A percentile compares a stretch with the other conserved stretches of the same genome.
phyloP scores from a whole-genome alignment of 352 stramenopile genomes.

The Phytophthora kernoviae region DNA sequence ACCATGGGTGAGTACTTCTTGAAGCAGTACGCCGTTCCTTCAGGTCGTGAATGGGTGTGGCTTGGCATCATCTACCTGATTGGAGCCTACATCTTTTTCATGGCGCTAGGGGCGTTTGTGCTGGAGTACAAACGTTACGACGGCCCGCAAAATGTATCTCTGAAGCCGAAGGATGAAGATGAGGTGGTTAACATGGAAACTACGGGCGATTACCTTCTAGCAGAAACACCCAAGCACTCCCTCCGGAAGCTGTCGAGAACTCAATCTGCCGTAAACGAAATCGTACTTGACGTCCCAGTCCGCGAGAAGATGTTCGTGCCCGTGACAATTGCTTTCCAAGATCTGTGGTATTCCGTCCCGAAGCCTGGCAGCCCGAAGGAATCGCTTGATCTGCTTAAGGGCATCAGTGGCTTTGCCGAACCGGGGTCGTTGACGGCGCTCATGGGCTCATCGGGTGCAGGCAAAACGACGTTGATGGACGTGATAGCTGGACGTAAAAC shows the following conservation, averaged over 20 bases:
- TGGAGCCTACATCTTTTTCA: constrained; percentile 30
- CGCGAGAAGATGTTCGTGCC: constrained; percentile 28
- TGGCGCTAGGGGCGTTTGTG: constrained; percentile 24
- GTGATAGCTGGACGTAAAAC: constrained; percentile 80
- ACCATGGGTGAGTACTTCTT: constrained; percentile 47
- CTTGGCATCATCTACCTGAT: constrained; percentile 33
- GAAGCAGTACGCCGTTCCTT: constrained; percentile 34
- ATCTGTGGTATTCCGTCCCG: constrained; percentile 43
- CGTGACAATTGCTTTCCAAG: constrained; percentile 33
- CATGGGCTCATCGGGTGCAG: constrained; percentile 74
- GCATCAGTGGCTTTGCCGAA: constrained; percentile 43
- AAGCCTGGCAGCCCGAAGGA: constrained; percentile 34
- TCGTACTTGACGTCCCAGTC: constrained; percentile 12
- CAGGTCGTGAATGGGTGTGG: constrained; percentile 26
- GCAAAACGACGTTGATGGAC: constrained; percentile 88
- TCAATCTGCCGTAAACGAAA: constrained; percentile 1
- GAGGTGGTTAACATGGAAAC: neutral
- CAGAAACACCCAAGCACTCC: constrained; percentile 20
- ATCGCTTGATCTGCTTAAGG: constrained; percentile 52
- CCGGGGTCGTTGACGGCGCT: constrained; percentile 80
- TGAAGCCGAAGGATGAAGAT: constrained; percentile 11
- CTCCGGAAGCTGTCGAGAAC: constrained; percentile 12
- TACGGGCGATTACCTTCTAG: constrained; percentile 12
- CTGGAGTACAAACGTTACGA: constrained; percentile 47
- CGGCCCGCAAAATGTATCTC: constrained; percentile 14